These are phyloP conservation scores for Trichoderma citrinoviride DNA, from an alignment of 2,329 filamentous ascomycete species.

Conservation along the genomic window DNA sequence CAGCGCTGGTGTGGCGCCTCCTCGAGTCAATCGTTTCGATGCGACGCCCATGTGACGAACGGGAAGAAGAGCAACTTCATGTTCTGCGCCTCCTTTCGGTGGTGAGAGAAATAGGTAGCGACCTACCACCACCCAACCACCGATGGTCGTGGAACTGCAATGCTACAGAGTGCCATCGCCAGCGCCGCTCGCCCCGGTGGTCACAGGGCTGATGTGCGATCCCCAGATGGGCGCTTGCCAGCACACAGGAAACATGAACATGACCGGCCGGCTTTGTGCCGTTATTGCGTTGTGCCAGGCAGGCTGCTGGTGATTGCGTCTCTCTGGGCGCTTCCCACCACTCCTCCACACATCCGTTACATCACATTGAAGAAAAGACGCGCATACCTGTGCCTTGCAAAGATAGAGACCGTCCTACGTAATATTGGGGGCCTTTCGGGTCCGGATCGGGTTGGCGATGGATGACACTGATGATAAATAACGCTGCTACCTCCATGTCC, in stretches of 20 bases:
- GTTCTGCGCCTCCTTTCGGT: not conserved
- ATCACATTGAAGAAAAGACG: no score
- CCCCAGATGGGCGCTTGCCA: slow-evolving; percentile 14
- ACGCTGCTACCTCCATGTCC: not conserved
- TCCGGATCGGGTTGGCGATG: not conserved
- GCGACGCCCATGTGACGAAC: slow-evolving; percentile 18
- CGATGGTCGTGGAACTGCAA: no score
- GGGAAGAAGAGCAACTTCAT: slow-evolving; percentile 4
- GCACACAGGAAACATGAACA: not conserved
- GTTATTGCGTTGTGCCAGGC: no score
- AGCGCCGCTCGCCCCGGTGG: slow-evolving; percentile 8
- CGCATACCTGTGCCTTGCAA: no score
- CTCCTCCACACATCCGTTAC: slow-evolving; percentile 10
- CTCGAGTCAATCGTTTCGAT: slow-evolving; percentile 8
- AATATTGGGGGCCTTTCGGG: slow-evolving; percentile 8
- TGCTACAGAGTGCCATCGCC: not conserved
- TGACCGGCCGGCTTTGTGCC: not conserved
- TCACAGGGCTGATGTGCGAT: slow-evolving; percentile 19
- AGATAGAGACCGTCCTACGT: slow-evolving; percentile 1
- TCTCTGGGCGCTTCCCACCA: slow-evolving; percentile 2
- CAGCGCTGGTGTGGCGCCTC: not conserved
- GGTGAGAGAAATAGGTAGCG: not conserved
- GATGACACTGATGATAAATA: slow-evolving; percentile 14
- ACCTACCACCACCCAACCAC: no score
- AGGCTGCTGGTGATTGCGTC: slow-evolving; percentile 2